Evolutionary conservation across 192 early-diverging fungal species (phyloP), one percentile per base, ranked within the genome.

Genomic region (Coemansia sp.): DNA sequence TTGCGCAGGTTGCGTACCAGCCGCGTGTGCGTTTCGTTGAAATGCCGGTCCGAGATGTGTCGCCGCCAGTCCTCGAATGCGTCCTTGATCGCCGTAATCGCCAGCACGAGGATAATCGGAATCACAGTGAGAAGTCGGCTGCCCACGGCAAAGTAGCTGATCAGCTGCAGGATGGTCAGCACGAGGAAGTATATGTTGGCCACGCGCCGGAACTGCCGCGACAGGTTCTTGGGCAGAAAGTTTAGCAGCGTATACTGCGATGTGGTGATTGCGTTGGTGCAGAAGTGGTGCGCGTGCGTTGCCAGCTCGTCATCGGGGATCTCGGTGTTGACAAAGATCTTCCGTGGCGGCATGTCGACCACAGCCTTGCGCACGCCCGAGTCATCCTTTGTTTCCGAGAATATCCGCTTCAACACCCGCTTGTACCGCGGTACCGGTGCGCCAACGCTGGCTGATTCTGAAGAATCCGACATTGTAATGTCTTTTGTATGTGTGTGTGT

Each of bases 201-300:
- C 14, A 82, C 83, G n/a, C 84, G 82, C 45, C 87, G 80, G 64
- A 98, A 96, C 70, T 98, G 95, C 53, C 91, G 90, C 76, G 89
- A 94, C 47, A 98, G 59, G 64, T 93, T 98, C 64, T 91, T 90
- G 13, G 93, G 93, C 15, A 98, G 43, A 76, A 98, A 98, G 19
- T 83, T 85, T 21, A 90, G 22, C 12, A 85, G 33, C n/a, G 86
- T 92, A 76, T 98, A 98, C 64, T 95, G 94, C n/a, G 91, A 87
- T 0, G 95, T 94, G n/a, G 80, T 78, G 56, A 96, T 90, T 21
- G 74, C 75, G 79, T 98, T 98, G 27, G 89, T 74, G 63, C 88
- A 95, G 25, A 47, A 68, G 21, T 63, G 52, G 47, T 80, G 79
- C 8, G 88, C 89, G 25, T 84, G 78, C 14, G 54, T 45, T 40